Conservation (phyloP, 2,329 filamentous ascomycete species). For the Rosellinia necatrix region DNA sequence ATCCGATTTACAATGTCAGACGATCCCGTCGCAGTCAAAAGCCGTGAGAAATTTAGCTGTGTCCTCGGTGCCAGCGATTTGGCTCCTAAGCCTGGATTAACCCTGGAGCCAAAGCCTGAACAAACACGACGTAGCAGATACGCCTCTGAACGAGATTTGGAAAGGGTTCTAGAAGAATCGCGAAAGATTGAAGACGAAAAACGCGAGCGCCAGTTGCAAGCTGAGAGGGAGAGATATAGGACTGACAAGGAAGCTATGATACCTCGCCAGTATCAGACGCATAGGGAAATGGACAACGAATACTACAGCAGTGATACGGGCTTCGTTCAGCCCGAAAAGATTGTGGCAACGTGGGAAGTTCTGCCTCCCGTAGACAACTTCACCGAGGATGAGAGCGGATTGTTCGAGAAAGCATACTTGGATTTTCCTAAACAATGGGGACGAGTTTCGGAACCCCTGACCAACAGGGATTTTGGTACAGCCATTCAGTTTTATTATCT, state of each 20-base stretch:
- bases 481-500: slow-evolving; percentile 88
- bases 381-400: slow-evolving; percentile 68
- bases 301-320: slow-evolving; percentile 70
- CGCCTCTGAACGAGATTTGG: slow-evolving; percentile 73
- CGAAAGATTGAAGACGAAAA: slow-evolving; percentile 72
- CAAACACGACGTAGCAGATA: slow-evolving; percentile 58
- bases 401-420: slow-evolving; percentile 75
- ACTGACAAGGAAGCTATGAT: slow-evolving; percentile 76
- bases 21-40: slow-evolving; percentile 59
- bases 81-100: slow-evolving; percentile 45
- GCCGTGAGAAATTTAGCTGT: slow-evolving; percentile 57
- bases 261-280: slow-evolving; percentile 69
- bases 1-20: slow-evolving; percentile 60
- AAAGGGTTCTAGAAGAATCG: slow-evolving; percentile 73
- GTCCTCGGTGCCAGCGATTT: slow-evolving; percentile 44
- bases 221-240: slow-evolving; percentile 71
- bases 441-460: slow-evolving; percentile 70
- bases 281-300: slow-evolving; percentile 61
- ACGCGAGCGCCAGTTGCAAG: slow-evolving; percentile 67
- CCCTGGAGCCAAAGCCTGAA: slow-evolving; percentile 61
- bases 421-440: slow-evolving; percentile 84
- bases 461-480: slow-evolving; percentile 72
- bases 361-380: slow-evolving; percentile 77
- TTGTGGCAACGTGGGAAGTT: slow-evolving; percentile 73
- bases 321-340: slow-evolving; percentile 65